Evolutionary conservation across 441 rosid genomes (phyloP).

Genomic region (Adansonia gregorii): DNA sequence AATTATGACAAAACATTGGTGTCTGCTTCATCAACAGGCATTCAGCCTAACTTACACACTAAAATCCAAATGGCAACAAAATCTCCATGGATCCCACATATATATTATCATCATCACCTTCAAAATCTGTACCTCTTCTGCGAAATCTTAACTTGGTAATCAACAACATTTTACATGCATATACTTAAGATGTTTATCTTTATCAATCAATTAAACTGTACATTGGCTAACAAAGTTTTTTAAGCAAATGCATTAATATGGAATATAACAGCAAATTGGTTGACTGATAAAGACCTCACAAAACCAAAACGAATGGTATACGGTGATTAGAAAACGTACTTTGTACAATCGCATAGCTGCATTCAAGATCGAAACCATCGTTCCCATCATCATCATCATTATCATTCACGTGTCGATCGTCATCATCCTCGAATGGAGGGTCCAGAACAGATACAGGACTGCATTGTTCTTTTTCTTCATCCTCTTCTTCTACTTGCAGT

Average conservation of each 20-base stretch:
- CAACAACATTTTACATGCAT: not conserved
- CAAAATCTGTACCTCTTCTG: not conserved
- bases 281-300: conserved; percentile 43
- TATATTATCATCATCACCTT: not conserved
- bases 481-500: conserved; percentile 49
- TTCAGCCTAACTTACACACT: conserved; percentile 11
- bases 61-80: conserved; percentile 1
- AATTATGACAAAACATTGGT: conserved; percentile 28
- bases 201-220: not conserved
- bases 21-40: conserved; percentile 22
- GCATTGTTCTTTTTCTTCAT: conserved; percentile 80
- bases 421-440: conserved; percentile 78
- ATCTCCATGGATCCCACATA: conserved; percentile 30
- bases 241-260: not conserved
- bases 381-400: conserved; percentile 37
- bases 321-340: conserved; percentile 52
- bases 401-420: conserved; percentile 51
- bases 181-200: conserved; percentile 7
- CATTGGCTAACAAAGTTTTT: not conserved
- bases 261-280: conserved; percentile 6
- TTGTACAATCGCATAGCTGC: conserved; percentile 73
- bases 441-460: conserved; percentile 95
- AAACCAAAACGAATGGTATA: conserved; percentile 22
- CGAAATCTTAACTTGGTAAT: too few species aligned
- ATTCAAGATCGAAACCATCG: conserved; percentile 55